A percentile compares a stretch with the other conserved stretches of the same genome.
Conservation (phyloP, 2,329 filamentous ascomycete genomes). For the Ophiostoma perfectum region DNA sequence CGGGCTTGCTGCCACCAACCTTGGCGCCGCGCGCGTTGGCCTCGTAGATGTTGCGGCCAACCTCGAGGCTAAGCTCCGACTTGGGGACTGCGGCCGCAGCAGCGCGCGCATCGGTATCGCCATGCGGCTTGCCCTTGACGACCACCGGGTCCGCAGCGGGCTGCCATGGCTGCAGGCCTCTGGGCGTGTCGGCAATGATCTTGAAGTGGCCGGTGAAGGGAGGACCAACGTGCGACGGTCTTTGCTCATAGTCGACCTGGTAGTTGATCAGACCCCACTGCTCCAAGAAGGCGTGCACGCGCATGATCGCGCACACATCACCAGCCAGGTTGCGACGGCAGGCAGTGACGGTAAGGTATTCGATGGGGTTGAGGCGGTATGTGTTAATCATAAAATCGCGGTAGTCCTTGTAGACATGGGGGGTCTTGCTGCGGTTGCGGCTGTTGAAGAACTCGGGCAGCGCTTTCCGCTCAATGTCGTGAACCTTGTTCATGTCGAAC, state of each 20-base stretch:
- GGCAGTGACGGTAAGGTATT: slow-evolving; percentile 95
- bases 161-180: slow-evolving; percentile 91
- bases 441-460: slow-evolving; percentile 98
- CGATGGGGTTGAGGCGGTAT: slow-evolving; percentile 88
- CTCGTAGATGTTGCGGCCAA: slow-evolving; percentile 94
- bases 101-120: slow-evolving; percentile 69
- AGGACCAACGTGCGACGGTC: slow-evolving; percentile 90
- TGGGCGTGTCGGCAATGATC: slow-evolving; percentile 89
- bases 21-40: slow-evolving; percentile 72
- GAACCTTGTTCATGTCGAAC: slow-evolving; percentile 96
- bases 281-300: slow-evolving; percentile 94
- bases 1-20: slow-evolving; percentile 51
- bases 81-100: slow-evolving; percentile 62
- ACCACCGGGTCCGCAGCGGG: slow-evolving; percentile 71
- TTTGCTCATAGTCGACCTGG: slow-evolving; percentile 93
- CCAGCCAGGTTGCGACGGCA: slow-evolving; percentile 92
- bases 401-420: slow-evolving; percentile 96
- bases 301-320: slow-evolving; percentile 98
- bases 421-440: slow-evolving; percentile 95
- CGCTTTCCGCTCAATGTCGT: slow-evolving; percentile 87
- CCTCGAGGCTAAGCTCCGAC: slow-evolving; percentile 81
- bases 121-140: slow-evolving; percentile 54
- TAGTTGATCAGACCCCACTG: slow-evolving; percentile 99
- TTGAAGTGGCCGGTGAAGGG: slow-evolving; percentile 98
- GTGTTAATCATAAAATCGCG: slow-evolving; percentile 99